phyloP scores from a whole-genome alignment of 2,329 filamentous ascomycete genomes.

The Fusarium burgessii region DNA sequence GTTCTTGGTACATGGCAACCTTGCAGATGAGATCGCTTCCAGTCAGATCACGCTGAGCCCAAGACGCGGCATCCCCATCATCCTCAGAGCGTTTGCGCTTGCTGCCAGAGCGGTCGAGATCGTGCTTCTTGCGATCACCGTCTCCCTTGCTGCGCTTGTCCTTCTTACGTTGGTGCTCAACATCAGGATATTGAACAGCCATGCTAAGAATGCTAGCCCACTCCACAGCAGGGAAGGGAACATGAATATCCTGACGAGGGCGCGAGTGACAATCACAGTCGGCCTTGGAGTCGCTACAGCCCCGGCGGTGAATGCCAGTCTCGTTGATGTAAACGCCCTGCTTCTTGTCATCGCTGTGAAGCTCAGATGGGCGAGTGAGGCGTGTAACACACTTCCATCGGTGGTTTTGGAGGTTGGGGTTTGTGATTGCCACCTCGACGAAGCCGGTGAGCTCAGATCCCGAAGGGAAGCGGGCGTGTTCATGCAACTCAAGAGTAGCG shows the following conservation, averaged over 20 bases:
- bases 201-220: conserved; percentile 70
- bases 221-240: conserved; percentile 69
- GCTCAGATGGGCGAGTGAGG: conserved; percentile 67
- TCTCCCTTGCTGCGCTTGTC: conserved; percentile 53
- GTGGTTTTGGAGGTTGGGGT: conserved; percentile 65
- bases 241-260: conserved; percentile 62
- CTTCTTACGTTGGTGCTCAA: conserved; percentile 54
- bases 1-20: conserved; percentile 76
- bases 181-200: conserved; percentile 65
- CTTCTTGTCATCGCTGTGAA: conserved; percentile 59
- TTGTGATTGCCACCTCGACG: conserved; percentile 69
- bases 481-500: conserved; percentile 68
- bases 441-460: conserved; percentile 71
- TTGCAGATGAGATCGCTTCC: conserved; percentile 69
- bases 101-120: conserved; percentile 51
- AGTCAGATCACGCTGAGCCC: conserved; percentile 56
- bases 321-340: conserved; percentile 62
- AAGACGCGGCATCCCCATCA: conserved; percentile 56
- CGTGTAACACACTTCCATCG: conserved; percentile 71
- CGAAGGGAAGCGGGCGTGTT: conserved; percentile 67
- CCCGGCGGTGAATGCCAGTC: conserved; percentile 64
- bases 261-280: conserved; percentile 65
- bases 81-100: conserved; percentile 57
- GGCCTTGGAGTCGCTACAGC: conserved; percentile 61
- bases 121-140: conserved; percentile 52